A percentile compares a stretch with the other conserved stretches of the same genome.
phyloP scores from a whole-genome alignment of 2,329 filamentous ascomycete species.

The Berkeleyomyces rouxiae region DNA sequence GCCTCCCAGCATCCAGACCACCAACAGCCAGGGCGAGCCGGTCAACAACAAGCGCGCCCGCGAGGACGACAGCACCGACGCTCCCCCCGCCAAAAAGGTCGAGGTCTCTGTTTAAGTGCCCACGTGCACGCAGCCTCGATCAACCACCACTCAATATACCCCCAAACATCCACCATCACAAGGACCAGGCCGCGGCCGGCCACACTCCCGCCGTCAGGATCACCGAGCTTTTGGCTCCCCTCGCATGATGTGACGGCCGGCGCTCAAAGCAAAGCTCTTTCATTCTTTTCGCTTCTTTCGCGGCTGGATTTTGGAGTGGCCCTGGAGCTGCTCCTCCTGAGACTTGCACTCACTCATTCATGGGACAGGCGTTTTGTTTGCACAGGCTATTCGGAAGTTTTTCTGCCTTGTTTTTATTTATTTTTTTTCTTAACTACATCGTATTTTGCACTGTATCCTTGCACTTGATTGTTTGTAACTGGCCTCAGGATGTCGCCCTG shows the following conservation, averaged over 20 bases:
- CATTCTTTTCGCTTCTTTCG: not conserved
- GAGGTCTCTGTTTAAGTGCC: constrained; percentile 25
- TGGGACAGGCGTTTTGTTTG: constrained; percentile 11
- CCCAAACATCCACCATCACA: not conserved
- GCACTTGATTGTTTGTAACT: not conserved
- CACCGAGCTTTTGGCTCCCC: not conserved
- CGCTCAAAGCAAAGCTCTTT: not conserved
- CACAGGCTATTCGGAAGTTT: not conserved
- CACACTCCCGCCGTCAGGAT: not conserved
- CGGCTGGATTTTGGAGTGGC: constrained; percentile 1
- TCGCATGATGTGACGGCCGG: not conserved
- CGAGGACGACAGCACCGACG: constrained; percentile 30
- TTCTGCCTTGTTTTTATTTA: not conserved
- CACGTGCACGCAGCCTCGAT: not conserved
- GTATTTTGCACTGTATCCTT: not conserved
- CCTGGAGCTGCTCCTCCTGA: not conserved
- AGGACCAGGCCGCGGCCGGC: not conserved
- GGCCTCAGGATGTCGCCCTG: not conserved
- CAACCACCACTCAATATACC: not conserved
- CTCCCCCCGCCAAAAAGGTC: constrained; percentile 43
- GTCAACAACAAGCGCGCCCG: constrained; percentile 37
- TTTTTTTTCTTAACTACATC: not conserved
- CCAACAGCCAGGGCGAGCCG: constrained; percentile 23
- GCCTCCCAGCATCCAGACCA: constrained; percentile 29
- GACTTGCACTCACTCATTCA: constrained; percentile 10